phyloP scores from a whole-genome alignment of 805 yeast genomes.

The Candida alai region DNA sequence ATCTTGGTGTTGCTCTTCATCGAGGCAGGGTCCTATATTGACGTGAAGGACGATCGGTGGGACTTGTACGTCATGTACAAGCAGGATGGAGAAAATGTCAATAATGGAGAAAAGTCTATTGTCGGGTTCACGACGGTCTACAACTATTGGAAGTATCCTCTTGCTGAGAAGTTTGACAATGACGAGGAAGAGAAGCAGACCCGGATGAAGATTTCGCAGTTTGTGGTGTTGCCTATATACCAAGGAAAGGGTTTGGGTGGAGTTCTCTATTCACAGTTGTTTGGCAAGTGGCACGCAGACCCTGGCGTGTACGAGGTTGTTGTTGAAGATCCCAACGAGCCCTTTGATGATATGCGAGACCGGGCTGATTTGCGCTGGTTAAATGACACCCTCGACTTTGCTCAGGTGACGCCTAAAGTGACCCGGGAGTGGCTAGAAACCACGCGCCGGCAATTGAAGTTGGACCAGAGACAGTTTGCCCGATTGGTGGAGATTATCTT shows the following conservation, averaged over 20 bases:
- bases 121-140: constrained; percentile 84
- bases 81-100: constrained; percentile 8
- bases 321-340: constrained; percentile 92
- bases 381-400: constrained; percentile 17
- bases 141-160: constrained; percentile 73
- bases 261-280: constrained; percentile 53
- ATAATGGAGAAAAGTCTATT: constrained; percentile 37
- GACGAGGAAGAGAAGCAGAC: constrained; percentile 26
- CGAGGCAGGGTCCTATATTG: constrained; percentile 92
- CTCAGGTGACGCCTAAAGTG: constrained; percentile 19
- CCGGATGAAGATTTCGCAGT: constrained; percentile 84
- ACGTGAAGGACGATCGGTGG: constrained; percentile 74
- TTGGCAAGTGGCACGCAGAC: constrained; percentile 54
- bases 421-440: constrained; percentile 36
- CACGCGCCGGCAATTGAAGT: constrained; percentile 43
- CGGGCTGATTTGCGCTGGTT: constrained; percentile 59
- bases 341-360: constrained; percentile 88
- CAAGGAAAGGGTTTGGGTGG: constrained; percentile 76
- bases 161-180: constrained; percentile 48
- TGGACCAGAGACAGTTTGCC: constrained; percentile 75
- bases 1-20: constrained; percentile 79
- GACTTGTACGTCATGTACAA: constrained; percentile 58
- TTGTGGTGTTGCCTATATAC: constrained; percentile 77
- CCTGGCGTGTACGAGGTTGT: constrained; percentile 62
- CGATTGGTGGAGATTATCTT: constrained; percentile 75